These are phyloP conservation scores for Coemansia sp. DNA, from an alignment of 192 early-diverging fungal genomes.

Conservation along the genomic window DNA sequence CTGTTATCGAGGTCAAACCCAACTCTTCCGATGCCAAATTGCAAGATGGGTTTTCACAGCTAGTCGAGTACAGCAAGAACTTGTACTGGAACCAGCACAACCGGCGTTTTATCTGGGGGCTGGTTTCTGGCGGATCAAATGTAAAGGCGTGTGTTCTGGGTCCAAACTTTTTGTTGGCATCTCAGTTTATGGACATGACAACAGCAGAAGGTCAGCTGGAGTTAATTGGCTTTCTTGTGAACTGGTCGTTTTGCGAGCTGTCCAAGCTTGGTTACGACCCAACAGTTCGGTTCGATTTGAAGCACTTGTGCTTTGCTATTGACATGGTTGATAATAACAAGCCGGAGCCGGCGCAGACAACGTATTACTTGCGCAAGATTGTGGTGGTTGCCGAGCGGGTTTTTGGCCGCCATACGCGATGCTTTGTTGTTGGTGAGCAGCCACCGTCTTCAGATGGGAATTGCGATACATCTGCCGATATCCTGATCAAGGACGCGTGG, in stretches of 20 bases:
- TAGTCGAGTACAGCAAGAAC: no score
- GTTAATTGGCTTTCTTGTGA: constrained; percentile 11
- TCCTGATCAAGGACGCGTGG: constrained; percentile 13
- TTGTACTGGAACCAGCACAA: no score
- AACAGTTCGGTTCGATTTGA: background rate
- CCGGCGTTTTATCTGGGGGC: no score
- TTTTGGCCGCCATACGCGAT: constrained; percentile 19
- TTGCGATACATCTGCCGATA: background rate
- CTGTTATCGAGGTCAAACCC: no score
- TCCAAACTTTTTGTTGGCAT: background rate
- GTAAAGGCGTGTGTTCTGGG: no score
- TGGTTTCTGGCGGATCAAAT: no score
- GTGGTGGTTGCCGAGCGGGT: constrained; percentile 5
- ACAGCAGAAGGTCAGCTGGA: background rate
- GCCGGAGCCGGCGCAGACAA: background rate
- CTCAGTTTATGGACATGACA: background rate
- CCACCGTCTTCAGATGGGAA: background rate
- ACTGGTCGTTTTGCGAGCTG: constrained; percentile 16
- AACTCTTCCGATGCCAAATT: no score
- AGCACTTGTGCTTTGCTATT: constrained; percentile 3
- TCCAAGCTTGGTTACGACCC: constrained; percentile 17
- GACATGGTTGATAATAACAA: background rate
- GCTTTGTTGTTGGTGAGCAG: constrained; percentile 2
- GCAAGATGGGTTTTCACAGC: no score
- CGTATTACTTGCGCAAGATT: constrained; percentile 4